Percentiles rank a stretch among this genome's conserved stretches.
phyloP scores from a whole-genome alignment of 2,329 filamentous ascomycete genomes.

The Arachnomyces sp. region DNA sequence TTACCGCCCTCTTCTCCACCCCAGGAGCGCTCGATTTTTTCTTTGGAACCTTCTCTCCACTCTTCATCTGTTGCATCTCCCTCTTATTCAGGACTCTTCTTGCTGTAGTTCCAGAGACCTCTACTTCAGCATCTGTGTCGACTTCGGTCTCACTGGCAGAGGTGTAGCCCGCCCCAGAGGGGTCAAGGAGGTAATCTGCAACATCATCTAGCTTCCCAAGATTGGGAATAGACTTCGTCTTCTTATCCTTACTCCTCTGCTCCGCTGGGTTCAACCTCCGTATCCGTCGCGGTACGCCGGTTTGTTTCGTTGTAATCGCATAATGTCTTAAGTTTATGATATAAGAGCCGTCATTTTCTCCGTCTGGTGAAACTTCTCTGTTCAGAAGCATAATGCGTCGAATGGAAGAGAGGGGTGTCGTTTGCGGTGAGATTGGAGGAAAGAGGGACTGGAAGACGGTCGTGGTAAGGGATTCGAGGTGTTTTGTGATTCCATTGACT shows the following conservation, averaged over 20 bases:
- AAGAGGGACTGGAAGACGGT: conserved; percentile 95
- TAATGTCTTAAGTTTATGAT: conserved; percentile 87
- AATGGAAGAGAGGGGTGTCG: conserved; percentile 84
- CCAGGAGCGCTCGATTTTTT: conserved; percentile 35
- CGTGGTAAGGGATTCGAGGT: conserved; percentile 85
- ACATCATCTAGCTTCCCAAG: conserved; percentile 87
- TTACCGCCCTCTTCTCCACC: conserved; percentile 80
- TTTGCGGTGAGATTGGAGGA: conserved; percentile 87
- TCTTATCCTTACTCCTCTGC: conserved; percentile 60
- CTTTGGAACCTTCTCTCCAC: conserved; percentile 37
- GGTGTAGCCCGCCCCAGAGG: conserved; percentile 71
- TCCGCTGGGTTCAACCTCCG: conserved; percentile 79
- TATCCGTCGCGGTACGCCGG: conserved; percentile 75
- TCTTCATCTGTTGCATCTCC: conserved; percentile 40
- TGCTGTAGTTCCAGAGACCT: conserved; percentile 55
- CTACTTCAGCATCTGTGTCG: conserved; percentile 92
- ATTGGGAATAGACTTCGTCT: conserved; percentile 68
- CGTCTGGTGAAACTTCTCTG: conserved; percentile 50
- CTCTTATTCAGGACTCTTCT: conserved; percentile 47
- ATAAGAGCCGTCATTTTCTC: conserved; percentile 56
- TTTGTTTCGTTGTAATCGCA: conserved; percentile 82
- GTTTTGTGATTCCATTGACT: conserved; percentile 70
- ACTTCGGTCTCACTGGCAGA: conserved; percentile 87
- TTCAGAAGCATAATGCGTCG: conserved; percentile 84
- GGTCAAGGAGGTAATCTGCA: conserved; percentile 85